These are phyloP conservation scores for Phaeosphaeria sp. DNA, from an alignment of 2,329 filamentous ascomycete species.

Conservation along the genomic window DNA sequence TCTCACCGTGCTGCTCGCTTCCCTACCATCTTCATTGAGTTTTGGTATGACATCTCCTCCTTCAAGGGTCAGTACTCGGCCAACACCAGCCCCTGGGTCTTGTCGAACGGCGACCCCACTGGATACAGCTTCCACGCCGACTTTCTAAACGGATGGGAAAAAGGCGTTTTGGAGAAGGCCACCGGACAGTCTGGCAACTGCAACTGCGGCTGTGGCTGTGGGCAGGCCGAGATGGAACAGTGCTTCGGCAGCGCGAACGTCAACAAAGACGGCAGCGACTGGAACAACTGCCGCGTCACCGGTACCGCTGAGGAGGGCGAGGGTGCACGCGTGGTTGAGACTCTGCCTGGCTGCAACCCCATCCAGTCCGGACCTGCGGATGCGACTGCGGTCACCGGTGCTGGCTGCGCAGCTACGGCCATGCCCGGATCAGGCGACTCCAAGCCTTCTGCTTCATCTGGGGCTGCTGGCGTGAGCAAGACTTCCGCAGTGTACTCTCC, in stretches of 20 bases:
- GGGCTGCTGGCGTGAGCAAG: conserved; percentile 3
- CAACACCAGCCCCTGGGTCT: conserved; percentile 40
- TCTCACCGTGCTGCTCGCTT: conserved; percentile 41
- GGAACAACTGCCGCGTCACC: conserved; percentile 35
- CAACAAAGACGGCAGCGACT: conserved; percentile 40
- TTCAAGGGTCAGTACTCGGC: conserved; percentile 43
- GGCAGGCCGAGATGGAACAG: conserved; percentile 42
- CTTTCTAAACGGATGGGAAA: conserved; percentile 48
- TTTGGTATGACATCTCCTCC: conserved; percentile 46
- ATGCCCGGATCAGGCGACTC: conserved; percentile 4
- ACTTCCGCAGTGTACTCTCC: conserved; percentile 6
- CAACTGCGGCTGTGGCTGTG: conserved; percentile 48
- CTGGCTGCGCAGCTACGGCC: conserved; percentile 31
- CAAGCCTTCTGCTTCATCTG: neutral
- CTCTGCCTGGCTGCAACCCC: conserved; percentile 49
- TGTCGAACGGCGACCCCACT: conserved; percentile 47
- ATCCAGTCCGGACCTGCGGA: conserved; percentile 43
- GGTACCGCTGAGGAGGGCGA: conserved; percentile 8
- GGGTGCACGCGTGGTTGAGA: conserved; percentile 26
- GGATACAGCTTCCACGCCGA: conserved; percentile 48
- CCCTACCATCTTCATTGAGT: conserved; percentile 49
- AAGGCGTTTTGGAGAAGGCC: conserved; percentile 45
- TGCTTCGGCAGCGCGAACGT: conserved; percentile 46
- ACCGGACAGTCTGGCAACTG: conserved; percentile 41
- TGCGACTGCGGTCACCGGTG: conserved; percentile 35